phyloP scores from a whole-genome alignment of 2,329 filamentous ascomycete genomes.

The Chaetomiaceae sp. region DNA sequence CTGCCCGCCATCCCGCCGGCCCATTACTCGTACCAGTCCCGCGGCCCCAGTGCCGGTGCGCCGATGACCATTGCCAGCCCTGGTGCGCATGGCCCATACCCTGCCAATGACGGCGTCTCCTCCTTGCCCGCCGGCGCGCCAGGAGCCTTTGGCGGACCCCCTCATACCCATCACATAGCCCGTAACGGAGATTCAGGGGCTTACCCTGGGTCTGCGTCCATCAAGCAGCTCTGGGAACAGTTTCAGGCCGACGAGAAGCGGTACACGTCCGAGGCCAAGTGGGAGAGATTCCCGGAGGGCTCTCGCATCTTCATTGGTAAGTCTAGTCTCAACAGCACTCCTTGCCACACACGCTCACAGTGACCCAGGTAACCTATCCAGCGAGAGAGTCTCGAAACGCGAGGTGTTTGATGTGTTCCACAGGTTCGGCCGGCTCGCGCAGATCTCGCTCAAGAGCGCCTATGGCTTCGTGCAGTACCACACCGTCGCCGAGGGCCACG shows the following conservation, averaged over 20 bases:
- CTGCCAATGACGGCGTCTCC: constrained; percentile 21
- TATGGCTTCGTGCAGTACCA: constrained; percentile 97
- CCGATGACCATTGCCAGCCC: constrained; percentile 13
- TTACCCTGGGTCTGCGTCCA: constrained; percentile 28
- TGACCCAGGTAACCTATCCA: constrained; percentile 80
- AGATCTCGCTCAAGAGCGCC: constrained; percentile 93
- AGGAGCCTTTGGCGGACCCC: constrained; percentile 12
- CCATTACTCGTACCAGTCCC: constrained; percentile 23
- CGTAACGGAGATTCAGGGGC: constrained; percentile 8
- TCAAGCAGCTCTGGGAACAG: constrained; percentile 64
- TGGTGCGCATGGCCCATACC: constrained; percentile 18
- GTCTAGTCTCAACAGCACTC: constrained; percentile 29
- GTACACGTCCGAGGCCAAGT: constrained; percentile 73
- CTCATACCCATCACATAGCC: constrained; percentile 18
- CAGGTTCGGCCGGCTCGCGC: constrained; percentile 77
- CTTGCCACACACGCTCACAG: constrained; percentile 25
- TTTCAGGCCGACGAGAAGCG: constrained; percentile 69
- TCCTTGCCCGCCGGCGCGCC: constrained; percentile 22
- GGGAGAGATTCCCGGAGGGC: constrained; percentile 74
- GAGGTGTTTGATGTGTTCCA: constrained; percentile 92
- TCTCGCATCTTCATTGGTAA: constrained; percentile 78
- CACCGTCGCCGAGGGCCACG: constrained; percentile 66
- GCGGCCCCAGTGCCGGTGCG: constrained; percentile 12
- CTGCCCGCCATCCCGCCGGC: constrained; percentile 20
- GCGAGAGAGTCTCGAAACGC: constrained; percentile 86